phyloP scores from a whole-genome alignment of 2,329 filamentous ascomycete genomes.

The Talaromyces sp. region DNA sequence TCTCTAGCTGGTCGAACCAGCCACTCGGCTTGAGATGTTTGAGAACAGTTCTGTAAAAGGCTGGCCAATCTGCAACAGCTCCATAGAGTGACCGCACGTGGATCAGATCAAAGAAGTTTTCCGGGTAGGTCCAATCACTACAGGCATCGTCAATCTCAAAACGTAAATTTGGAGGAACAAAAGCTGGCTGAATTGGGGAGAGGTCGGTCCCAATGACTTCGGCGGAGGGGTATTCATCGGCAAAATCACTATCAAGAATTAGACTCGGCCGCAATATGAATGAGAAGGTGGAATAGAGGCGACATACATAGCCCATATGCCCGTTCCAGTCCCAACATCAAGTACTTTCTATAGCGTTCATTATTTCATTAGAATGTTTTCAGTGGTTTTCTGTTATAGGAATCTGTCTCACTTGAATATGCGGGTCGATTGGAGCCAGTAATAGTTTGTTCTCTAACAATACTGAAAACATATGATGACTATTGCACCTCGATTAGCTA shows the following conservation, averaged over 20 bases:
- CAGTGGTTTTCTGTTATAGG: background rate
- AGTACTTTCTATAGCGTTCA: slow-evolving; percentile 3
- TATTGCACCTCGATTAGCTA: background rate
- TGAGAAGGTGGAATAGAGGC: background rate
- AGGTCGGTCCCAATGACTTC: slow-evolving; percentile 17
- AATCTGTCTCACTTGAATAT: background rate
- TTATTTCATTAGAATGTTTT: background rate
- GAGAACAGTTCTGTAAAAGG: slow-evolving; percentile 18
- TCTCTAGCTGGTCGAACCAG: slow-evolving; percentile 25
- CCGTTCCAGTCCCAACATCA: slow-evolving; percentile 9
- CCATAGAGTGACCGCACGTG: slow-evolving; percentile 22
- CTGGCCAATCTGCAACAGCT: slow-evolving; percentile 23
- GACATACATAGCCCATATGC: slow-evolving; percentile 10
- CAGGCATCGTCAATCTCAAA: slow-evolving; percentile 22
- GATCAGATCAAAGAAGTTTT: slow-evolving; percentile 23
- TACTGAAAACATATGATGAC: slow-evolving; percentile 8
- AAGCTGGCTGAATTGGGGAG: slow-evolving; percentile 16
- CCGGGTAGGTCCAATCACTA: slow-evolving; percentile 21
- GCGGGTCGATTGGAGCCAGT: background rate
- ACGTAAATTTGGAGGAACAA: slow-evolving; percentile 8
- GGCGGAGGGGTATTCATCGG: slow-evolving; percentile 4
- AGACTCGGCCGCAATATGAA: background rate
- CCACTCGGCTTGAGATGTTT: slow-evolving; percentile 24
- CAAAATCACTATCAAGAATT: slow-evolving; percentile 12
- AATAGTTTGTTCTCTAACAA: background rate